These are phyloP conservation scores for Helenozyma rhizophorensis DNA, from an alignment of 805 yeast species.

Conservation along the genomic window DNA sequence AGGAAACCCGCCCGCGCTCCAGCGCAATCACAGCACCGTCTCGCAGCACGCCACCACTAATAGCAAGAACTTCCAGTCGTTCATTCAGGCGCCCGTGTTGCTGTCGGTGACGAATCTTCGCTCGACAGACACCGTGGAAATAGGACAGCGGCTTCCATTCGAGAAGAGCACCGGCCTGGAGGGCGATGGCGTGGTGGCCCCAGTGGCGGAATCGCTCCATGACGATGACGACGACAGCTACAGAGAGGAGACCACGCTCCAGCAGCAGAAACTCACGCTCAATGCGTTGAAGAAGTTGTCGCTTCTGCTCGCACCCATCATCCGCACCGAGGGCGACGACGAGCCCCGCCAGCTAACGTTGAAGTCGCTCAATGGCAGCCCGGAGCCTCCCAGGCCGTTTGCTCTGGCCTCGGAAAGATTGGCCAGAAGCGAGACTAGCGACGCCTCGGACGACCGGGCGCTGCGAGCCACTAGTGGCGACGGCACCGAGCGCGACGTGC, in stretches of 20 bases:
- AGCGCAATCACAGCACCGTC: slow-evolving; percentile 11
- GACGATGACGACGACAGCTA: slow-evolving; percentile 22
- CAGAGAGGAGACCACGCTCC: slow-evolving; percentile 33
- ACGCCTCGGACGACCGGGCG: not conserved
- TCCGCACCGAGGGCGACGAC: slow-evolving; percentile 23
- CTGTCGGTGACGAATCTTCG: slow-evolving; percentile 32
- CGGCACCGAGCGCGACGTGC: too few species aligned
- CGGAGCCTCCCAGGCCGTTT: slow-evolving; percentile 2
- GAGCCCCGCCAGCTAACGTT: slow-evolving; percentile 11
- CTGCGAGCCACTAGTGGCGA: not conserved
- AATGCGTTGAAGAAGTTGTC: slow-evolving; percentile 41
- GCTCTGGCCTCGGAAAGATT: not conserved
- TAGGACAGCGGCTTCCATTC: slow-evolving; percentile 41
- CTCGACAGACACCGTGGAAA: slow-evolving; percentile 29
- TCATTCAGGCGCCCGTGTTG: slow-evolving; percentile 44
- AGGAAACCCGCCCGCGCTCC: slow-evolving; percentile 10
- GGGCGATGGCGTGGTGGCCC: too few species aligned
- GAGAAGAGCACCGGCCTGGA: slow-evolving; percentile 19
- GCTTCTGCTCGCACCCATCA: slow-evolving; percentile 37
- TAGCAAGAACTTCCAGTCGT: slow-evolving; percentile 37
- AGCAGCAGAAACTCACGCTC: slow-evolving; percentile 39
- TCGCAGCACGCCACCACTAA: slow-evolving; percentile 9
- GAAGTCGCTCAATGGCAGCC: slow-evolving; percentile 5
- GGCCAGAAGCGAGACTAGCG: slow-evolving; percentile 1
- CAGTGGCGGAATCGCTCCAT: slow-evolving; percentile 1